Evolutionary conservation across 495 filamentous ascomycete species (phyloP).

Genomic region (Evernia prunastri): DNA sequence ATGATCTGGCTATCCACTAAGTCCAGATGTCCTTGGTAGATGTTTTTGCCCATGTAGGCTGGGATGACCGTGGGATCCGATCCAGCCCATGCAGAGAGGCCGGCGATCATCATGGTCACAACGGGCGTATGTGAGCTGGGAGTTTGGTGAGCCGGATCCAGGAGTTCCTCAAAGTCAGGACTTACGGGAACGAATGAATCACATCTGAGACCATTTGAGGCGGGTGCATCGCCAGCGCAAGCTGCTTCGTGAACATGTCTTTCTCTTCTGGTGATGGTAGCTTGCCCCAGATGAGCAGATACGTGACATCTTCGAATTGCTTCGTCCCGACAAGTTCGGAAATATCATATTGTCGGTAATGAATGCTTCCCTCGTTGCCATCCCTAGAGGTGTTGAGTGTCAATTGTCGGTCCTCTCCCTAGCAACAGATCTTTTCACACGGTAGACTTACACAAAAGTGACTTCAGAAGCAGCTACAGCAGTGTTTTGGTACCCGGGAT

Average conservation of each 20-base stretch:
- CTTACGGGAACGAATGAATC: slow-evolving; percentile 1
- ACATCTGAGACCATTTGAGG: slow-evolving; percentile 15
- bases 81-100: slow-evolving; percentile 38
- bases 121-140: slow-evolving; percentile 5
- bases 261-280: slow-evolving; percentile 37
- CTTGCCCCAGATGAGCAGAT: slow-evolving; percentile 44
- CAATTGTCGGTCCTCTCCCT: no score
- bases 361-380: slow-evolving; percentile 37
- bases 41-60: slow-evolving; percentile 33
- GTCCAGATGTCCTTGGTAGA: slow-evolving; percentile 34
- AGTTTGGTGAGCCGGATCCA: not conserved
- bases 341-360: slow-evolving; percentile 40
- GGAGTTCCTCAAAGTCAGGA: not conserved
- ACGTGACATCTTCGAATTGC: slow-evolving; percentile 38
- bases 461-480: slow-evolving; percentile 39
- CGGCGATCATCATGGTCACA: slow-evolving; percentile 38
- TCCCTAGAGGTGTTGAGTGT: slow-evolving; percentile 15
- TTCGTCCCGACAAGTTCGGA: slow-evolving; percentile 37
- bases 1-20: slow-evolving; percentile 39
- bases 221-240: slow-evolving; percentile 16
- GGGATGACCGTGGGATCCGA: slow-evolving; percentile 37
- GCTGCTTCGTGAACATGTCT: slow-evolving; percentile 32
- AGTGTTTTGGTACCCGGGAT: slow-evolving; percentile 45
- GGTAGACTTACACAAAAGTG: slow-evolving; percentile 34
- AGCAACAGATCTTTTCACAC: not conserved